These are phyloP conservation scores for Colletotrichum sp. DNA, from an alignment of 2,329 filamentous ascomycete species.

Conservation along the genomic window DNA sequence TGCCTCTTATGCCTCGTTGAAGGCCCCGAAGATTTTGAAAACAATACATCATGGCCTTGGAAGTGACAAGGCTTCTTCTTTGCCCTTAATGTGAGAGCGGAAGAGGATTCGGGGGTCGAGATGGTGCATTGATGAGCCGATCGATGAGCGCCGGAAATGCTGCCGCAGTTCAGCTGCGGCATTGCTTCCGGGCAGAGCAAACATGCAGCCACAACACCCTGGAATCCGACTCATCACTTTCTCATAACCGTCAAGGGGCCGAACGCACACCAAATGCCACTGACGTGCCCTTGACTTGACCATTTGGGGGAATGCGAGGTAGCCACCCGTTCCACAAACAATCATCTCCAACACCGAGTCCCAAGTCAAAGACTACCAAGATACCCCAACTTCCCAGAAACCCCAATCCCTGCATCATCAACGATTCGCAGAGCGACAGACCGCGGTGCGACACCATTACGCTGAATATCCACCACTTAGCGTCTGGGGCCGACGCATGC, in stretches of 20 bases:
- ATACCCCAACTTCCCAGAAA: neutral
- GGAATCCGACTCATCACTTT: neutral
- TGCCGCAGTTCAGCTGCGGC: neutral
- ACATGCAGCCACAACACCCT: neutral
- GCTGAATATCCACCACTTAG: neutral
- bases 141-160: neutral
- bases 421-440: neutral
- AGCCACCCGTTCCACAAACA: neutral
- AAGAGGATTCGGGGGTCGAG: neutral
- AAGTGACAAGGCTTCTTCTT: neutral
- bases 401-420: neutral
- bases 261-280: neutral
- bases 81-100: rapidly evolving
- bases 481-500: neutral
- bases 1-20: rapidly evolving
- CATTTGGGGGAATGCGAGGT: neutral
- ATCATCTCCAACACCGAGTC: neutral
- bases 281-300: neutral
- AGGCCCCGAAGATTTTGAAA: rapidly evolving
- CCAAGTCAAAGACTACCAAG: neutral
- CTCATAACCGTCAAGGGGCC: neutral
- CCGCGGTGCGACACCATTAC: neutral
- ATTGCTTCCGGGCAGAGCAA: neutral
- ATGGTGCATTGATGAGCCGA: neutral
- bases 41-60: neutral